Evolutionary conservation across 805 yeast species (phyloP), one percentile per base, ranked within the genome.

Genomic region (Vanderwaltozyma yarrowii): DNA sequence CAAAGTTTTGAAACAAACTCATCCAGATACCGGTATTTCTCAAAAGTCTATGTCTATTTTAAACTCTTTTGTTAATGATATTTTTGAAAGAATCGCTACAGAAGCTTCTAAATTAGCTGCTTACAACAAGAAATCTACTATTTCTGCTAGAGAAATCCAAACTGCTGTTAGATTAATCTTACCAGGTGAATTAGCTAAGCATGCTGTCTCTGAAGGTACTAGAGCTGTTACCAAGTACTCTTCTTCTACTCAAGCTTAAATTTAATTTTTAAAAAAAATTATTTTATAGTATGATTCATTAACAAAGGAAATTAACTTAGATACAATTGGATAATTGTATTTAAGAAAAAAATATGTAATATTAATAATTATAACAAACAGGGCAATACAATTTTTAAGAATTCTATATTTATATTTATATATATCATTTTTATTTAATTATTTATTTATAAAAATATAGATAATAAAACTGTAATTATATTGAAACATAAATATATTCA

Each of bases 1-100:
- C 92, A 89, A 89, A 73, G 96, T 88, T 53, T 81, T 89, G 67
- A 88, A 88, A 73, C 96, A 89, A 77, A 88, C 96, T 47, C 97
- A 89, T 72, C 97, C 96, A 69, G 96, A 89, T 69, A 89, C 97
- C 48, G 97, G 96, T 85, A 89, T 89, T 66, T 88, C 97, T 58
- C 95, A 87, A 73, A 84, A 86, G 67, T 95, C 97, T 50, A 89
- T 89, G 95, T 86, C 95, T 51, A 89, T 89, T 68, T 80, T 89
- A 89, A 89, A 89, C 83, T 89, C 96, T 32, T 89, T 89, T 58
- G 96, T 89, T 56, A 88, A 87, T 72, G 96, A 89, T 71, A 86
- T 88, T 65, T 89, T 88, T 64, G 96, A 88, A 76, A 88, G 97
- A 76, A 83, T 89, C 59, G 96, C 96, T 57, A 70, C 89, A 58